A percentile compares a stretch with the other conserved stretches of the same genome.
Conservation (phyloP, 441 rosid genomes). For the Hura crepitans region DNA sequence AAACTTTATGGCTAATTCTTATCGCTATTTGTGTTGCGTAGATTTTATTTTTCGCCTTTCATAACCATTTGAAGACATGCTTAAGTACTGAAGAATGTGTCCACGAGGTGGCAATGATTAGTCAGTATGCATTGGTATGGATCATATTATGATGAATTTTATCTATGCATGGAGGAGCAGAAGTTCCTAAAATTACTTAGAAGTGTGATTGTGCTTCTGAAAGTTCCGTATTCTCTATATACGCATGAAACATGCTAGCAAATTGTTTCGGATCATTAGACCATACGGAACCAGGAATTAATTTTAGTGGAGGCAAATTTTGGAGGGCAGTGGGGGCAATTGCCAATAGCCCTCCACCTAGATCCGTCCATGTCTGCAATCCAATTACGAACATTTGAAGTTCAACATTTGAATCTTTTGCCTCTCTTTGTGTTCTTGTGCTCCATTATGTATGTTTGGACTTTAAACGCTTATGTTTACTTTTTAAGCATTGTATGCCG, state of each 20-base stretch:
- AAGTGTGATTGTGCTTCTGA: background rate
- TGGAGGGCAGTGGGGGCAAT: too few species aligned
- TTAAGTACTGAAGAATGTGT: background rate
- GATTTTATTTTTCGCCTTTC: background rate
- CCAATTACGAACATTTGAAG: background rate
- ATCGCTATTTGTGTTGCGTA: background rate
- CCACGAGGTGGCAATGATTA: background rate
- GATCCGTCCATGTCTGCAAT: background rate
- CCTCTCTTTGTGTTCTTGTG: background rate
- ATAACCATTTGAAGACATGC: background rate
- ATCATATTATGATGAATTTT: background rate
- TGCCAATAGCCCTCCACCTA: too few species aligned
- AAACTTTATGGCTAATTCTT: background rate
- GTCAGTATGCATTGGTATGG: background rate
- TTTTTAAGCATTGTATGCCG: background rate
- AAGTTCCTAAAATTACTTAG: background rate
- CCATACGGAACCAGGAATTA: too few species aligned
- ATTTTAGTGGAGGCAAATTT: too few species aligned
- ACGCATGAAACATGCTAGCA: background rate
- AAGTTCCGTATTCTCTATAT: background rate
- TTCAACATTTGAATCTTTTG: background rate
- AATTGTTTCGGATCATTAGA: background rate
- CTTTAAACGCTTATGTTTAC: background rate
- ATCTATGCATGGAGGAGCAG: background rate
- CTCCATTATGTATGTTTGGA: background rate